Conservation (phyloP, 2,329 filamentous ascomycete genomes). For the Penicillium paneum region DNA sequence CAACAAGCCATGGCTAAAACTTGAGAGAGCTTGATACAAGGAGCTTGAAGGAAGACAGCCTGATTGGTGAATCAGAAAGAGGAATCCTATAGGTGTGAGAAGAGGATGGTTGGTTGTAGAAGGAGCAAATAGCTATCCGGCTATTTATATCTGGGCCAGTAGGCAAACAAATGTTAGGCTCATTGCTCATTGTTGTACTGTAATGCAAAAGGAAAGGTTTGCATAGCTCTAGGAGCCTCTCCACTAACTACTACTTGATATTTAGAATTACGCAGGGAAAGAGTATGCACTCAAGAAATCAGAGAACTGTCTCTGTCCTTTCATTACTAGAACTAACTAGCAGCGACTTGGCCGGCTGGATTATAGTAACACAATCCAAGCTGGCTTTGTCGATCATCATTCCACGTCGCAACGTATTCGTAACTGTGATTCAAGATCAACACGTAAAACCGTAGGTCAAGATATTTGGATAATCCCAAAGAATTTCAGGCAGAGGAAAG, state of each 20-base stretch:
- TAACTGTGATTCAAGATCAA: conserved; percentile 28
- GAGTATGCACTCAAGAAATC: conserved; percentile 1
- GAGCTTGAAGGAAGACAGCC: neutral
- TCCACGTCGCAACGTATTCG: conserved; percentile 26
- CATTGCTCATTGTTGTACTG: no score
- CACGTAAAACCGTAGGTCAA: conserved; percentile 18
- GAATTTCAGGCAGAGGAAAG: conserved; percentile 5
- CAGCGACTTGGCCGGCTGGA: conserved; percentile 10
- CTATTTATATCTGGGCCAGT: neutral
- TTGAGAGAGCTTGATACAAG: neutral
- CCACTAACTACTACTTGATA: neutral
- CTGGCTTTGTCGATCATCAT: conserved; percentile 18
- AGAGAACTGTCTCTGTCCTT: conserved; percentile 10
- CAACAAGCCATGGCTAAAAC: neutral
- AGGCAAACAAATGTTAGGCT: neutral
- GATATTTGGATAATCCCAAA: conserved; percentile 17
- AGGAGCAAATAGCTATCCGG: neutral
- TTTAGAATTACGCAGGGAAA: neutral
- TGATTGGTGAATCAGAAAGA: neutral
- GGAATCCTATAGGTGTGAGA: neutral
- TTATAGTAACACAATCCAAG: conserved; percentile 2
- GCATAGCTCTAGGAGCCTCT: neutral
- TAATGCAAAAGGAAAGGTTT: neutral
- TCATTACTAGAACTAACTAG: conserved; percentile 23
- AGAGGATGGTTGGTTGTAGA: neutral